Base-by-base conservation (phyloP, 2,329 filamentous ascomycete genomes). In the Ceratocystis diversiconidia region DNA sequence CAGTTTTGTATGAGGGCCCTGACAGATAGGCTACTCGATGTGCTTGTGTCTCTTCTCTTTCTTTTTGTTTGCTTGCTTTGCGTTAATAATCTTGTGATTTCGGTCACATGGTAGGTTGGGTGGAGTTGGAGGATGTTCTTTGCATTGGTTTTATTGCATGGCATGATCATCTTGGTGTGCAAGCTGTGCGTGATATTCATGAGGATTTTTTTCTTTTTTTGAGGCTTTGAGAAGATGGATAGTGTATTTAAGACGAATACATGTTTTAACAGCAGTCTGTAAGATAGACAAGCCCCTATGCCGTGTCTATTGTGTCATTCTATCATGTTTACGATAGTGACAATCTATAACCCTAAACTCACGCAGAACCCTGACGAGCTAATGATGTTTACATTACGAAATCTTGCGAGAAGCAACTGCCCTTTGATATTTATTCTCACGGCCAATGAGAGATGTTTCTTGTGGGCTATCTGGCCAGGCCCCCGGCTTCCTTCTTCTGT, bases 121-220 rank as follows among this genome's bases (percentile, higher is more conserved):
- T 30, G 52, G 52, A 57, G 52, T 57, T 32, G 52, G 22, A 30
- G 28, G 52, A 32, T 32, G 52, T 57, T 41, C 22, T 57, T 57
- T 57, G 52, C 30, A 57, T 57, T 57, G 22, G 22, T 30, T 57
- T 57, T 57, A 15, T 41, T 44, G 59, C n/a, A 61, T 30, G 52
- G 52, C 52, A 32, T 57, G 52, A n/a, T 30, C 52, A 44, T 62
- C 60, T 62, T 62, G n/a, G 32, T 61, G 32, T 61, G 32, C 57
- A 48, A 19, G 28, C 17, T 28, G 25, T 62, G 5, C 5, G 55
- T 28, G 19, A 59, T 43, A 61, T 43, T n/a, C 28, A 30, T 57
- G 4, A 15, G 52, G 28, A 32, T 15, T 15, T 55, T 5, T 7
- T n/a, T 17, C 2, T 0, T 32, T 30, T 30, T 30, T 57, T 57